Evolutionary conservation across 202 grass and related monocot species (phyloP).

Genomic region (Panicum hallii): DNA sequence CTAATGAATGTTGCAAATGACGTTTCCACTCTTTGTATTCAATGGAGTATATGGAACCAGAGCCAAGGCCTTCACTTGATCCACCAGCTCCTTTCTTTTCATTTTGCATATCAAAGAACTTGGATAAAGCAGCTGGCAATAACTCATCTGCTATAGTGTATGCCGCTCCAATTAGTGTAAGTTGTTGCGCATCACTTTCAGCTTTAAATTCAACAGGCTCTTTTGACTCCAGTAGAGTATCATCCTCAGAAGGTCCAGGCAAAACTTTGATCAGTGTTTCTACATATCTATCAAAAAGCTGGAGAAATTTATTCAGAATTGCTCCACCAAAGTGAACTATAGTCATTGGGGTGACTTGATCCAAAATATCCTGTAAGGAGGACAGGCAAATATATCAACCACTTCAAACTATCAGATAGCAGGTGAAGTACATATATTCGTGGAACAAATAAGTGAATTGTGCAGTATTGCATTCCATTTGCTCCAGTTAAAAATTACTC

Average conservation of each 20-base stretch:
- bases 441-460: slow-evolving; percentile 11
- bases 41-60: slow-evolving; percentile 58
- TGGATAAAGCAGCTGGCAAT: slow-evolving; percentile 75
- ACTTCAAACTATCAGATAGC: slow-evolving; percentile 21
- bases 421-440: slow-evolving; percentile 1
- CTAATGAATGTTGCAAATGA: slow-evolving; percentile 80
- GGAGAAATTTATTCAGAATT: slow-evolving; percentile 84
- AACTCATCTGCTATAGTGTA: slow-evolving; percentile 84
- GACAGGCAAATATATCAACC: slow-evolving; percentile 42
- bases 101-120: slow-evolving; percentile 68
- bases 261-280: slow-evolving; percentile 83
- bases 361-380: slow-evolving; percentile 84
- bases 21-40: slow-evolving; percentile 98
- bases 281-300: slow-evolving; percentile 86
- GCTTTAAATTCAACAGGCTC: slow-evolving; percentile 75
- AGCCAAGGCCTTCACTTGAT: slow-evolving; percentile 63
- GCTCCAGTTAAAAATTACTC: slow-evolving; percentile 18
- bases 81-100: slow-evolving; percentile 69
- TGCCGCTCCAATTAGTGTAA: slow-evolving; percentile 77
- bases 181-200: slow-evolving; percentile 86
- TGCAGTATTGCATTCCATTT: neutral
- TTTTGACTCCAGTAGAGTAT: slow-evolving; percentile 74
- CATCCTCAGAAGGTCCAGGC: slow-evolving; percentile 86
- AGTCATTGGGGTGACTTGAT: slow-evolving; percentile 83
- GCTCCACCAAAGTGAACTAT: slow-evolving; percentile 87